A percentile compares a stretch with the other conserved stretches of the same genome.
Evolutionary conservation across 352 stramenopile species (phyloP).

Genomic region (Lagenidium giganteum): DNA sequence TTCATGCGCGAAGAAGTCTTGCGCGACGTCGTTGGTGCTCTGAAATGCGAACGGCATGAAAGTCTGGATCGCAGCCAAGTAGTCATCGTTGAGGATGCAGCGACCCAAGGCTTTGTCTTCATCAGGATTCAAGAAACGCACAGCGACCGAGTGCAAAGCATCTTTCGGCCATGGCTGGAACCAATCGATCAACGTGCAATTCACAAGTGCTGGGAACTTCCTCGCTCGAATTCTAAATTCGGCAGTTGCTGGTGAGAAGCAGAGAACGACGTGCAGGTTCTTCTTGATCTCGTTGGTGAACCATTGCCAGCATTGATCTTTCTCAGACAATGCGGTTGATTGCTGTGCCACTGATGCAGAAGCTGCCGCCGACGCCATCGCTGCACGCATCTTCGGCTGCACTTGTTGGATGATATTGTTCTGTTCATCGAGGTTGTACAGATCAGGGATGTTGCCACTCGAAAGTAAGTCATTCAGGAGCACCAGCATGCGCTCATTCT

Average conservation of each 20-base stretch:
- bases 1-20: slow-evolving; percentile 76
- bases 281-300: slow-evolving; percentile 88
- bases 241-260: slow-evolving; percentile 90
- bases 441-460: slow-evolving; percentile 89
- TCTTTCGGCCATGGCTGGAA: slow-evolving; percentile 92
- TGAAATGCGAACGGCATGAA: slow-evolving; percentile 94
- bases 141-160: slow-evolving; percentile 87
- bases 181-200: slow-evolving; percentile 93
- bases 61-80: slow-evolving; percentile 72
- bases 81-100: slow-evolving; percentile 31
- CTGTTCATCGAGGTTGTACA: slow-evolving; percentile 91
- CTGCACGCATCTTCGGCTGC: slow-evolving; percentile 76
- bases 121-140: slow-evolving; percentile 62
- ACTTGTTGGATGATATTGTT: slow-evolving; percentile 88
- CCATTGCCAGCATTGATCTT: slow-evolving; percentile 90
- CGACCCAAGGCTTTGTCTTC: slow-evolving; percentile 11
- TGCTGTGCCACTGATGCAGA: background rate
- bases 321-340: slow-evolving; percentile 74
- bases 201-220: slow-evolving; percentile 93
- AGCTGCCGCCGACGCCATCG: slow-evolving; percentile 14
- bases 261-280: slow-evolving; percentile 94
- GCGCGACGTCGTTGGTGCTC: slow-evolving; percentile 84
- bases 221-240: slow-evolving; percentile 85
- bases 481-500: slow-evolving; percentile 94
- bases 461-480: slow-evolving; percentile 93